A percentile compares a stretch with the other conserved stretches of the same genome.
Evolutionary conservation across 371 early-diverging fungal species (phyloP).

Genomic region (Haplosporangium sp.): DNA sequence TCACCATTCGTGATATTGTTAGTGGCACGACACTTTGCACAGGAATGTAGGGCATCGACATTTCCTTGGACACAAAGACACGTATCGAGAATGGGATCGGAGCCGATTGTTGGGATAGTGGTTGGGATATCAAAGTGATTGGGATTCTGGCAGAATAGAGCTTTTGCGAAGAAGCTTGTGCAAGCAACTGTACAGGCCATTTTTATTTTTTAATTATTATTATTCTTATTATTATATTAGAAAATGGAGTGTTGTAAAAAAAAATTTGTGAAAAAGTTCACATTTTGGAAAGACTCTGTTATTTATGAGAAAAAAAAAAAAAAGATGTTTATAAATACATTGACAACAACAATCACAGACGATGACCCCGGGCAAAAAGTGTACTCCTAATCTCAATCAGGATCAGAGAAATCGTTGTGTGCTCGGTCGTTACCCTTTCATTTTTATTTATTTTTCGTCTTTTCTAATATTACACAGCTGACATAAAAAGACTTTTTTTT

Average conservation of each 20-base stretch:
- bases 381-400: too few species aligned
- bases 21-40: conserved; percentile 34
- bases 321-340: not conserved
- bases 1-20: conserved; percentile 35
- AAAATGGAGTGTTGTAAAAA: not conserved
- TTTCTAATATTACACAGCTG: not conserved
- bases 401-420: not conserved
- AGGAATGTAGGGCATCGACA: conserved; percentile 33
- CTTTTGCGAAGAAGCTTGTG: conserved; percentile 29
- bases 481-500: not conserved
- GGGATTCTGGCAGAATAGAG: conserved; percentile 38
- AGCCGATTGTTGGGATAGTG: conserved; percentile 37
- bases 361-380: too few species aligned
- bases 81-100: conserved; percentile 40
- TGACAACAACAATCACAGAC: not conserved
- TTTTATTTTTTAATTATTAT: too few species aligned
- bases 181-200: conserved; percentile 36
- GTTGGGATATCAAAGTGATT: conserved; percentile 43
- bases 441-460: not conserved
- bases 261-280: too few species aligned
- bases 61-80: conserved; percentile 49
- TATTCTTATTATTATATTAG: not conserved
- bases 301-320: not conserved
- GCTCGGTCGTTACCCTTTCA: not conserved
- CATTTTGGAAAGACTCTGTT: not conserved